Conservation (phyloP, 345 rosid genomes). For the Garcia nutans region DNA sequence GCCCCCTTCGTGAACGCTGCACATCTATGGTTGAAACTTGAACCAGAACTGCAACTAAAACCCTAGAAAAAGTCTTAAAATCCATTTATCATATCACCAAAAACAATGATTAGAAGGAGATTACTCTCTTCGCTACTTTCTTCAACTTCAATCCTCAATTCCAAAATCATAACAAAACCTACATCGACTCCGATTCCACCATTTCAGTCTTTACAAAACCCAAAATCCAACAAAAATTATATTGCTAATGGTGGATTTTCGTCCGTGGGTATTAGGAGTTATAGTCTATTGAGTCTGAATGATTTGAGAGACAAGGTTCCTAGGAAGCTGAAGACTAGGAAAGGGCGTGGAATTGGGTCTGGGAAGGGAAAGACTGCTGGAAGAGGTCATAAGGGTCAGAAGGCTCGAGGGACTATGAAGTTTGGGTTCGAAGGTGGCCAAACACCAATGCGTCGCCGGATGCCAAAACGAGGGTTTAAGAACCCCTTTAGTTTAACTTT, state of each 20-base stretch:
- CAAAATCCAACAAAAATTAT: slow-evolving; percentile 2
- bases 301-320: too few species aligned
- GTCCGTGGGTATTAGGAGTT: slow-evolving; percentile 43
- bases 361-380: slow-evolving; percentile 98
- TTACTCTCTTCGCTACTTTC: slow-evolving; percentile 12
- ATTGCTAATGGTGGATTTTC: slow-evolving; percentile 18
- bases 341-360: slow-evolving; percentile 97
- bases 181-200: slow-evolving; percentile 21
- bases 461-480: slow-evolving; percentile 92
- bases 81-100: not conserved
- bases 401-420: slow-evolving; percentile 77
- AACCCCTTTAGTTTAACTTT: slow-evolving; percentile 86
- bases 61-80: not conserved
- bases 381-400: slow-evolving; percentile 96
- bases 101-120: slow-evolving; percentile 14
- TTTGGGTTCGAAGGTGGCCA: slow-evolving; percentile 98
- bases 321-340: slow-evolving; percentile 63
- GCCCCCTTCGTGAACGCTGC: too few species aligned
- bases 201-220: slow-evolving; percentile 21
- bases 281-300: too few species aligned
- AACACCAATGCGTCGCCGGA: slow-evolving; percentile 84
- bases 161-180: slow-evolving; percentile 9
- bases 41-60: not conserved
- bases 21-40: too few species aligned
- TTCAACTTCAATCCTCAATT: slow-evolving; percentile 1